Conservation (phyloP, 352 stramenopile genomes). For the Phytophthora sansomeana region DNA sequence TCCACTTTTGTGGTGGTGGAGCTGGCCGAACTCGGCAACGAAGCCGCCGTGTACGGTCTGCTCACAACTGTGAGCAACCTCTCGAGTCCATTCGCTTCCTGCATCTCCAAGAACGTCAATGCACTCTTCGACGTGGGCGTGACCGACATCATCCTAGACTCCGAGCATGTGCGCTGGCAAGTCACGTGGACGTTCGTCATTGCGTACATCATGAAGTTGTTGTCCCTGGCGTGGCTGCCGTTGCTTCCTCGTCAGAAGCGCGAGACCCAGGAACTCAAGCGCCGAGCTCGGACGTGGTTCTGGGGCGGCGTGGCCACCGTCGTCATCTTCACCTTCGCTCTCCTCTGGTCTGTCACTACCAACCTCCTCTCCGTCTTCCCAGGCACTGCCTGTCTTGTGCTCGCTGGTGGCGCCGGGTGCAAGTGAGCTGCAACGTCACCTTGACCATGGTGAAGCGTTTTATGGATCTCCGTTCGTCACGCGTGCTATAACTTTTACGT, state of each 20-base stretch:
- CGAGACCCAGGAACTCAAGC: slow-evolving; percentile 60
- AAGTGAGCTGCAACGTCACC: slow-evolving; percentile 11
- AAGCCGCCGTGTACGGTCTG: slow-evolving; percentile 32
- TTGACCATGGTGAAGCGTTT: slow-evolving; percentile 31
- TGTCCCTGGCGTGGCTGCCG: slow-evolving; percentile 58
- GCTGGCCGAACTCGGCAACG: slow-evolving; percentile 59
- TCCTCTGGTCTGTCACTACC: slow-evolving; percentile 64
- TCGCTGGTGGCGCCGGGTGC: slow-evolving; percentile 68
- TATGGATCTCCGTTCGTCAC: slow-evolving; percentile 7
- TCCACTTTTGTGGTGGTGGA: slow-evolving; percentile 69
- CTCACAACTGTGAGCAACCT: slow-evolving; percentile 63
- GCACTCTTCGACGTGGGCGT: slow-evolving; percentile 47
- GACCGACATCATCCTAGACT: slow-evolving; percentile 45
- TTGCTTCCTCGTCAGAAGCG: slow-evolving; percentile 67
- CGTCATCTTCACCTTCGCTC: slow-evolving; percentile 47
- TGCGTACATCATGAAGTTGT: slow-evolving; percentile 56
- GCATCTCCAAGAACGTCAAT: slow-evolving; percentile 53
- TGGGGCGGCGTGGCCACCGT: slow-evolving; percentile 47
- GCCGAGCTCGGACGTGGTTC: slow-evolving; percentile 38
- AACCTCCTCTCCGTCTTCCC: slow-evolving; percentile 70
- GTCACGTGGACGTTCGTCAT: slow-evolving; percentile 52
- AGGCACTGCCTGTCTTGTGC: slow-evolving; percentile 56
- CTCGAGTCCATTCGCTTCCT: slow-evolving; percentile 50
- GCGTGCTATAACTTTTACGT: slow-evolving; percentile 1
- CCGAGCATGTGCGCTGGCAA: slow-evolving; percentile 41